phyloP scores from a whole-genome alignment of 2,329 filamentous ascomycete species.

The Arachnomyces sp. region DNA sequence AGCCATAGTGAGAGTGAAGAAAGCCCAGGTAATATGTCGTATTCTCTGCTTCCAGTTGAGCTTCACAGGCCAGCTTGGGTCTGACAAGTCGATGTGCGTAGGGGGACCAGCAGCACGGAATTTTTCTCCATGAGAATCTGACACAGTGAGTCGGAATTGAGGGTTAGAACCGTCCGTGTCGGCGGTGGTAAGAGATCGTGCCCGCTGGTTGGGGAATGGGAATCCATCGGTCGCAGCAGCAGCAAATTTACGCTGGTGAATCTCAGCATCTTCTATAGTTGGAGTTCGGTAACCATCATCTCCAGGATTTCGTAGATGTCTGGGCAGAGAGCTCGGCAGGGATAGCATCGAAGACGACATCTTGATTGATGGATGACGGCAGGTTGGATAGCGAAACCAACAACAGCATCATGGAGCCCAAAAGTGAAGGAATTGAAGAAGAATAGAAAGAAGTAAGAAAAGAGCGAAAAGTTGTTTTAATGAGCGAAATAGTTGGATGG shows the following conservation, averaged over 20 bases:
- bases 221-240: slow-evolving; percentile 8
- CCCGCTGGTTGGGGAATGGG: slow-evolving; percentile 8
- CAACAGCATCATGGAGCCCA: too few relatives aligned
- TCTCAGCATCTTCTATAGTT: slow-evolving; percentile 36
- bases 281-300: slow-evolving; percentile 39
- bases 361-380: too few relatives aligned
- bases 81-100: neutral
- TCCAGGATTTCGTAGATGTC: slow-evolving; percentile 30
- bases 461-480: too few relatives aligned
- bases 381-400: too few relatives aligned
- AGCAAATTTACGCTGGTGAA: slow-evolving; percentile 11
- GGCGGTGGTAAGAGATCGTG: slow-evolving; percentile 1
- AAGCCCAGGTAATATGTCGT: slow-evolving; percentile 64
- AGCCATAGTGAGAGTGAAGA: slow-evolving; percentile 63
- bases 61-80: slow-evolving; percentile 13
- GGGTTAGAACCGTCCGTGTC: neutral
- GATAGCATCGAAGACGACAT: too few relatives aligned
- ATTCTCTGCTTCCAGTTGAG: slow-evolving; percentile 48
- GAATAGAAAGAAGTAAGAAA: too few relatives aligned
- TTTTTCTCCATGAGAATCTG: neutral
- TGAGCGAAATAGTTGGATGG: too few relatives aligned
- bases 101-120: neutral
- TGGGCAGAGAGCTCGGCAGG: slow-evolving; percentile 11
- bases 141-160: neutral
- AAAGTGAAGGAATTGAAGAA: too few relatives aligned